Evolutionary conservation across 2,329 filamentous ascomycete species (phyloP), one percentile per base, ranked within the genome.

Genomic region (Mycosphaerelloides madeirae): DNA sequence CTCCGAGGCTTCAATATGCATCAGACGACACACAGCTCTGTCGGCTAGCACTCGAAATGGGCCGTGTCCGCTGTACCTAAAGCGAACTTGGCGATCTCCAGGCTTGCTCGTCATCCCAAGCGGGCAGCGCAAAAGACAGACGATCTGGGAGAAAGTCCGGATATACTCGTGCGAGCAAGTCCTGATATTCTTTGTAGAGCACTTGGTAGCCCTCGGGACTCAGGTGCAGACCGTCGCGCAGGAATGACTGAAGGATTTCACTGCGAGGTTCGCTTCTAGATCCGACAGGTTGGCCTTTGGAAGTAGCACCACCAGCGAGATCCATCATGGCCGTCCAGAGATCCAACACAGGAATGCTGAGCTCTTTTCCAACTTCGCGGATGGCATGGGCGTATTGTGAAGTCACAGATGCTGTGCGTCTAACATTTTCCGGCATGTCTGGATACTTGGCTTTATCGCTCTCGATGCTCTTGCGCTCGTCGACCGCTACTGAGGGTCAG

Each of bases 291-390:
- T 50, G 33, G 1, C 44, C 31, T 15, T 48, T 44, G 6, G 31
- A 40, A 3, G 71, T 74, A 54, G 68, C 66, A 13, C 70, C 62
- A 68, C 77, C 82, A 1, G 74, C 75, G 2, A 74, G 71, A 35
- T 78, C 74, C 81, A 95, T 87, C 57, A 96, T 76, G 0, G 80
- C 80, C 49, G 79, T 77, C 80, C 87, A 94, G 1, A 97, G 75
- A 65, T 97, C 87, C 16, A 95, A 70, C 1, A 91, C 76, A 0
- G 80, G 74, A 3, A 91, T 57, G 6, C 68, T 64, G 32, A 75
- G 67, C 44, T 73, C 73, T 37, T 65, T 72, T 2, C 77, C 84
- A 0, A 85, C 71, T 40, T 83, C 74, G 48, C 81, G 76, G 11
- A 80, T 78, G 6, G 85, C 87, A 49, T 78, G 70, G 1, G 80